Percentiles rank a stretch among this genome's conserved stretches.
These are phyloP conservation scores for Pezicula rhizophila DNA, from an alignment of 2,329 filamentous ascomycete species.

Conservation along the genomic window DNA sequence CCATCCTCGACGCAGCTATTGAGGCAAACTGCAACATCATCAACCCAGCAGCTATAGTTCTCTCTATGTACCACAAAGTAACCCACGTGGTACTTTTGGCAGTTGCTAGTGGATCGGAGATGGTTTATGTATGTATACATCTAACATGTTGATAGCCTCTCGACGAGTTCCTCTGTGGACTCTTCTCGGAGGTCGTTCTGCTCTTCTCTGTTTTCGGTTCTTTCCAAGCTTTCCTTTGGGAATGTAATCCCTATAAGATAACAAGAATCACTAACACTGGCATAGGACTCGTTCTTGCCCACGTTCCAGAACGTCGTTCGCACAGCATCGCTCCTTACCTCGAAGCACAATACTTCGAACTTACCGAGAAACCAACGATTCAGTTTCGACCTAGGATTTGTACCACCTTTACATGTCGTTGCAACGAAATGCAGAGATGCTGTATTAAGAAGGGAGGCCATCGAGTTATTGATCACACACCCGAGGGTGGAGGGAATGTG, in stretches of 20 bases:
- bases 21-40: conserved; percentile 12
- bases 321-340: conserved; percentile 14
- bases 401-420: conserved; percentile 60
- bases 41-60: conserved; percentile 17
- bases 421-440: conserved; percentile 60
- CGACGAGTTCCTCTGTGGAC: no score
- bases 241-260: no score
- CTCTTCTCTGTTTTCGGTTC: no score
- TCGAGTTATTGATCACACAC: conserved; percentile 51
- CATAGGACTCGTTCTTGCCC: conserved; percentile 9
- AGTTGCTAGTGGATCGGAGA: conserved; percentile 16
- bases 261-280: no score
- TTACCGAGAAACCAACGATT: conserved; percentile 40
- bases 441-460: conserved; percentile 50
- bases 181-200: no score
- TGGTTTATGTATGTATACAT: conserved; percentile 14
- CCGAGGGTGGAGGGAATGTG: conserved; percentile 63
- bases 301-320: conserved; percentile 20
- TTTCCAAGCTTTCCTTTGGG: no score
- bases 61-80: conserved; percentile 18
- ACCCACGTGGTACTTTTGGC: conserved; percentile 16
- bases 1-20: conserved; percentile 18
- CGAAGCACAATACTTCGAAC: conserved; percentile 5
- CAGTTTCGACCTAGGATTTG: conserved; percentile 57
- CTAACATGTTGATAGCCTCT: no score